phyloP scores from a whole-genome alignment of 768 basidiomycete genomes.

The Tulasnella sp. region DNA sequence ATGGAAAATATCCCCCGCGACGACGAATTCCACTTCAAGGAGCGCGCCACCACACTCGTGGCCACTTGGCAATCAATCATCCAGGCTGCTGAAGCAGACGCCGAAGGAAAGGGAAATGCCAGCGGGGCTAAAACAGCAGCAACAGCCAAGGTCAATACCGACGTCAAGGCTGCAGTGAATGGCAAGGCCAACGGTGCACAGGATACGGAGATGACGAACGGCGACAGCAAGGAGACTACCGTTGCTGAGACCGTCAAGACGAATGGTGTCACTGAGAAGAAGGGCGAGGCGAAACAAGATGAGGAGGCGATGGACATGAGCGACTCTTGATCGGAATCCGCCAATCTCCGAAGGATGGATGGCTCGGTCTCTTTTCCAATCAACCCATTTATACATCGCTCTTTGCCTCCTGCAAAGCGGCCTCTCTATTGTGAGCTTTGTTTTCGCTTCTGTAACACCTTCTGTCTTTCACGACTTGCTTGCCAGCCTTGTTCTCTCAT shows the following conservation, averaged over 20 bases:
- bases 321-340: constrained; percentile 3
- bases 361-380: no score
- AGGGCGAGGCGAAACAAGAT: neutral
- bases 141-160: neutral
- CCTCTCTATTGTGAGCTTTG: no score
- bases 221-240: neutral
- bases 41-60: constrained; percentile 58
- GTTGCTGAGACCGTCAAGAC: neutral
- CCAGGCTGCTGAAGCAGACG: neutral
- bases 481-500: no score
- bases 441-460: no score
- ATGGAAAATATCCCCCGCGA: constrained; percentile 48
- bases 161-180: constrained; percentile 4
- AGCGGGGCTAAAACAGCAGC: neutral
- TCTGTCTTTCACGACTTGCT: no score
- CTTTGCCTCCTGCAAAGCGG: no score
- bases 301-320: constrained; percentile 15
- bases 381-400: no score
- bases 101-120: neutral
- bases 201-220: neutral
- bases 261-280: neutral
- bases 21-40: constrained; percentile 60
- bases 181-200: neutral
- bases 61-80: constrained; percentile 46
- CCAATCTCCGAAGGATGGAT: neutral